phyloP scores from a whole-genome alignment of 2,329 filamentous ascomycete species.

The Penicillium aurantiogriseum region DNA sequence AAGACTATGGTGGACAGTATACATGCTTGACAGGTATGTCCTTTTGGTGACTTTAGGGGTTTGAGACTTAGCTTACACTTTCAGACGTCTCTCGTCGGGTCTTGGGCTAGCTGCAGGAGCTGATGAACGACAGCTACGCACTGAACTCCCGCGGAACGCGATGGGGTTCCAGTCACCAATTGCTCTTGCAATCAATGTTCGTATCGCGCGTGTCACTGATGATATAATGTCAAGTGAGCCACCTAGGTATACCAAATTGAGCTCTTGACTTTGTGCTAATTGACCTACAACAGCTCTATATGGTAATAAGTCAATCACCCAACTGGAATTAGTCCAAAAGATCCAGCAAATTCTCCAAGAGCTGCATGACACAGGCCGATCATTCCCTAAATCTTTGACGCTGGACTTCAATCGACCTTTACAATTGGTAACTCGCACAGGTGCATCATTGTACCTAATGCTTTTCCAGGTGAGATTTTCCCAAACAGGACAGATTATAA shows the following conservation, averaged over 20 bases:
- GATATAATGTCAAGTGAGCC: slow-evolving; percentile 23
- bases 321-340: slow-evolving; percentile 18
- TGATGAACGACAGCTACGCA: slow-evolving; percentile 19
- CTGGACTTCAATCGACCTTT: slow-evolving; percentile 20
- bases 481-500: not conserved
- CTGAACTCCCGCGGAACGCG: slow-evolving; percentile 15
- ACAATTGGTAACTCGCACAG: slow-evolving; percentile 19
- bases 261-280: not conserved
- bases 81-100: slow-evolving; percentile 19
- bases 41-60: accelerated
- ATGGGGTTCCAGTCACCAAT: slow-evolving; percentile 21
- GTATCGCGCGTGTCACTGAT: slow-evolving; percentile 23
- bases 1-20: slow-evolving; percentile 27
- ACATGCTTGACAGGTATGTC: slow-evolving; percentile 24
- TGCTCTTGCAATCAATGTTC: slow-evolving; percentile 20
- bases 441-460: slow-evolving; percentile 24
- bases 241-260: not conserved
- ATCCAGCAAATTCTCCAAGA: slow-evolving; percentile 19
- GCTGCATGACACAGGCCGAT: slow-evolving; percentile 15
- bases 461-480: slow-evolving; percentile 18
- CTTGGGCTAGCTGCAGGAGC: slow-evolving; percentile 21
- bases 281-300: slow-evolving; percentile 12
- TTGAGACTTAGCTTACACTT: not conserved
- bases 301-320: slow-evolving; percentile 20
- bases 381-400: slow-evolving; percentile 14